Evolutionary conservation across 139 green algal genomes (phyloP).

Genomic region (Chlamydomonas sp.): DNA sequence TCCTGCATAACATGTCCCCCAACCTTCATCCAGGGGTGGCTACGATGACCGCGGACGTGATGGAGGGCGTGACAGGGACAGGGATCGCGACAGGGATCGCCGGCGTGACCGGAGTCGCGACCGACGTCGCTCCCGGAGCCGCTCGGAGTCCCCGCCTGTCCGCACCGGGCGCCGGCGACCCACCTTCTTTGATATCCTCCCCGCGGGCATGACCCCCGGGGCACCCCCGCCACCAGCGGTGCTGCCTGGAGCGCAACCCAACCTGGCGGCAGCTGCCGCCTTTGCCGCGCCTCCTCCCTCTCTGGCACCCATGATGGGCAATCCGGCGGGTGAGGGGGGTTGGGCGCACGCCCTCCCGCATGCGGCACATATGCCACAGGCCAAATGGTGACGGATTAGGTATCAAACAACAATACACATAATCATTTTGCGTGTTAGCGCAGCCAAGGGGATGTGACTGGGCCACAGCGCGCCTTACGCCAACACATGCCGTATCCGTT

Average conservation of each 20-base stretch:
- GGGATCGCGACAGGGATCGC: background rate
- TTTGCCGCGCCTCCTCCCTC: slow-evolving; percentile 19
- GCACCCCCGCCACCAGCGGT: slow-evolving; percentile 24
- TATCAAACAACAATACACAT: too few relatives aligned
- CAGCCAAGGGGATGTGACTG: too few relatives aligned
- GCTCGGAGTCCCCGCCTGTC: slow-evolving; percentile 18
- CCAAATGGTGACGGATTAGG: too few relatives aligned
- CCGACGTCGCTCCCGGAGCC: slow-evolving; percentile 15
- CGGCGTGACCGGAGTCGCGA: background rate
- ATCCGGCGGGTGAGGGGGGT: background rate
- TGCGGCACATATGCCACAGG: too few relatives aligned
- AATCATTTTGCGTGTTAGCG: too few relatives aligned
- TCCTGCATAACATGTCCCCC: too few relatives aligned
- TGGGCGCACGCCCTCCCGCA: background rate
- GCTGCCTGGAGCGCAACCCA: slow-evolving; percentile 26
- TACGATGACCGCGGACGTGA: background rate
- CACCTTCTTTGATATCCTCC: slow-evolving; percentile 31
- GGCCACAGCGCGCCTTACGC: too few relatives aligned
- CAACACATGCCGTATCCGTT: too few relatives aligned
- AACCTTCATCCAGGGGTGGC: background rate
- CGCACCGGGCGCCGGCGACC: slow-evolving; percentile 11
- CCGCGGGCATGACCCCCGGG: slow-evolving; percentile 20
- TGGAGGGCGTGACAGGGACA: background rate
- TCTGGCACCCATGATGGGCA: background rate
- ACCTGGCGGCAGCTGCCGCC: slow-evolving; percentile 21